These are phyloP conservation scores for Boehmeria nivea DNA, from an alignment of 306 rosid genomes.

Conservation along the genomic window DNA sequence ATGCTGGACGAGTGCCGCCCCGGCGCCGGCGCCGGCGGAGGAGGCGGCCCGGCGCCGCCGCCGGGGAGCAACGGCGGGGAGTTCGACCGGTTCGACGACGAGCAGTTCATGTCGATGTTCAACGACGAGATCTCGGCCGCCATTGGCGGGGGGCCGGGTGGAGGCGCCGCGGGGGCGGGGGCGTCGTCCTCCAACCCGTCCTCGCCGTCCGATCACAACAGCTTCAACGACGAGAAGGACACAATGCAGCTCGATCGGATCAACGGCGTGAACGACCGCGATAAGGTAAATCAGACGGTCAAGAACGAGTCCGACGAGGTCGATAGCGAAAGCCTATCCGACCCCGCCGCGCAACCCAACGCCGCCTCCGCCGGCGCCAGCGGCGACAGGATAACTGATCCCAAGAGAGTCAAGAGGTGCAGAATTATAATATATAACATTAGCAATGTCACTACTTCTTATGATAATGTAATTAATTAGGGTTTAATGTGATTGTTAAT, in stretches of 20 bases:
- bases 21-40: not conserved
- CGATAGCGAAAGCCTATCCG: constrained; percentile 53
- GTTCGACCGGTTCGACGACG: constrained; percentile 71
- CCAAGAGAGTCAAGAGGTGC: constrained; percentile 91
- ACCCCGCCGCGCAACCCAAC: constrained; percentile 17
- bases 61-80: constrained; percentile 17
- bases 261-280: not conserved
- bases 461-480: not conserved
- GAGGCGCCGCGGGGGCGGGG: constrained; percentile 20
- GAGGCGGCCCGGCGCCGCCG: not conserved
- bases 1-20: constrained; percentile 47
- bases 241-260: constrained; percentile 18
- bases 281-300: constrained; percentile 24
- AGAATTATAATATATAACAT: constrained; percentile 5
- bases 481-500: not conserved
- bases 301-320: constrained; percentile 65
- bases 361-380: constrained; percentile 11
- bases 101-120: constrained; percentile 84
- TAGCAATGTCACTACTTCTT: constrained; percentile 4
- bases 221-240: constrained; percentile 59
- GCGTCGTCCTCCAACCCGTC: constrained; percentile 70
- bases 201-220: constrained; percentile 70
- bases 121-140: constrained; percentile 42
- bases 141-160: constrained; percentile 21
- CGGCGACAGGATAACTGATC: constrained; percentile 57